Evolutionary conservation across 306 rosid species (phyloP).

Genomic region (Cercis canadensis): DNA sequence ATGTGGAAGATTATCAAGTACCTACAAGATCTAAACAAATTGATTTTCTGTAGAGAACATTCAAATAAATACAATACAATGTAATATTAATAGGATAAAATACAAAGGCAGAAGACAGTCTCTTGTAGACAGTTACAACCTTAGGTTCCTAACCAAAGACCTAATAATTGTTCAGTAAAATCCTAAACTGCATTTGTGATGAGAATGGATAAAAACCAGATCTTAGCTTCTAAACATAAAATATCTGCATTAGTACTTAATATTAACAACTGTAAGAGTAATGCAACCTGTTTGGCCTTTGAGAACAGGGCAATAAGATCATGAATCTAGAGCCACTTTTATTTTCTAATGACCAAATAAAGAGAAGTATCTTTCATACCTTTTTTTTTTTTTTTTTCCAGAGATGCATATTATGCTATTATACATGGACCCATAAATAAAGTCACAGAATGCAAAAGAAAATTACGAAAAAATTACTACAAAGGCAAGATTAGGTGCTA

Average conservation of each 20-base stretch:
- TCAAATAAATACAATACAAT: conserved; percentile 9
- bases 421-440: background rate
- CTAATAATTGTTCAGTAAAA: background rate
- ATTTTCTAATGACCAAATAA: background rate
- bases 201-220: conserved; percentile 17
- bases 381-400: background rate
- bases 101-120: background rate
- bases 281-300: conserved; percentile 11
- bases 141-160: conserved; percentile 9
- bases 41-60: conserved; percentile 16
- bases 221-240: conserved; percentile 13
- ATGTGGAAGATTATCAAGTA: conserved; percentile 97
- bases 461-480: background rate
- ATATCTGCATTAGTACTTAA: background rate
- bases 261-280: conserved; percentile 1
- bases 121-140: conserved; percentile 10
- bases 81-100: background rate
- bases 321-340: background rate
- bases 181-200: background rate
- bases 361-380: background rate
- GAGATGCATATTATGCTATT: background rate
- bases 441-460: background rate
- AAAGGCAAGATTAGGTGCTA: conserved; percentile 5
- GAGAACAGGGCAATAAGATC: background rate
- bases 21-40: conserved; percentile 55